Base-by-base conservation (phyloP, 2,329 filamentous ascomycete species). In the Capronia americana region DNA sequence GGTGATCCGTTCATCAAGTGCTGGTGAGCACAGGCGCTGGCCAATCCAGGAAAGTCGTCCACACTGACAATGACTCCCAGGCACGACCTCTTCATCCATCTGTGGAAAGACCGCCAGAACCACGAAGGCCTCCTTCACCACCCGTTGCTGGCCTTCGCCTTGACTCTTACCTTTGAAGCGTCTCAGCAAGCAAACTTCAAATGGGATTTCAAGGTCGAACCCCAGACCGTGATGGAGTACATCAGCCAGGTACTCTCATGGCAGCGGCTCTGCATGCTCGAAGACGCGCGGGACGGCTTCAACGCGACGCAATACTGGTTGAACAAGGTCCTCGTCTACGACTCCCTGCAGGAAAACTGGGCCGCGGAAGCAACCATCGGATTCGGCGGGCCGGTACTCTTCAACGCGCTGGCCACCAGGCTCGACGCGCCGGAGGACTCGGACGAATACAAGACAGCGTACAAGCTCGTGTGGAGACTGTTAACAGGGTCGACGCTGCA, bases 121-220 rank as follows among this genome's bases (percentile, higher is more conserved):
- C 86, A 85, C 1, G 79, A 84, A 3, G 82, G 84, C 0, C 85
- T 87, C 79, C 79, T 82, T 60, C 71, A 72, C 3, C 81, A 79
- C 63, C 79, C 80, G 8, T 72, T 87, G 11, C 74, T 87, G 17
- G 66, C 65, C 0, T 77, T 77, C 30, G 69, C 75, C 2, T 68
- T 73, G 23, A 64, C 71, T 3, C 59, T 76, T 20, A 70, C 74
- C 7, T 69, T 77, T 20, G 65, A 69, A 3, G 71, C 74, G 3
- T 38, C 72, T 0, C 55, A 71, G 55, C 68, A 63, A 1, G 65
- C 66, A 2, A 74, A 75, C 2, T 74, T 74, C 63, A 67, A 71
- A 0, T 77, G 74, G 74, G 75, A 76, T 17, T 80, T 75, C 70
- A 76, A 76, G 8, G 73, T 74, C 1, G 73, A 75, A 1, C 66